Conservation (phyloP, 179 eudicot species). For the Silene vulgaris region DNA sequence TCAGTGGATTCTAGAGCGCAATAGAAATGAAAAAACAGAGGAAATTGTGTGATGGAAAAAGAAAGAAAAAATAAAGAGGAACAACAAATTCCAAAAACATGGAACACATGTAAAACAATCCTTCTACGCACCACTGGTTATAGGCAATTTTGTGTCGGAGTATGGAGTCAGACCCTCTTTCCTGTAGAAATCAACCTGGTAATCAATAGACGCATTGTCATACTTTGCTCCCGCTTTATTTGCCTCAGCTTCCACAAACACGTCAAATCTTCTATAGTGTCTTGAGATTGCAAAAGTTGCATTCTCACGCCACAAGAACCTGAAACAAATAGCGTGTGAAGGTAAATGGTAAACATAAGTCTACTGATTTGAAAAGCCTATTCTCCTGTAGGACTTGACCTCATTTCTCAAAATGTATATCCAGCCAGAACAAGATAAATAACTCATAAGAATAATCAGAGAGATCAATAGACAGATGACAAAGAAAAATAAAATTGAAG, state of each 20-base stretch:
- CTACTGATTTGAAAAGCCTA: neutral
- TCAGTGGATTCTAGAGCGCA: neutral
- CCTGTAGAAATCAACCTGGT: slow-evolving; percentile 65
- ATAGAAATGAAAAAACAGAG: neutral
- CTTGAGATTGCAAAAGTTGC: slow-evolving; percentile 90
- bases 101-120: neutral
- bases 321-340: slow-evolving; percentile 21
- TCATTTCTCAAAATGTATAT: neutral
- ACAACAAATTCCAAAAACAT: slow-evolving; percentile 12
- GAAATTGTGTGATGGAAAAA: slow-evolving; percentile 7
- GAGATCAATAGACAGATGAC: no score
- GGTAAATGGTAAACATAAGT: neutral
- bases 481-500: no score
- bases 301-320: slow-evolving; percentile 97
- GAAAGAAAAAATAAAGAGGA: neutral
- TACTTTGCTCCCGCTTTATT: slow-evolving; percentile 84
- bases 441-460: neutral
- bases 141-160: slow-evolving; percentile 76
- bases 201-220: slow-evolving; percentile 66
- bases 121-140: slow-evolving; percentile 67
- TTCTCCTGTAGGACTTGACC: neutral
- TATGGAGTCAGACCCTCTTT: slow-evolving; percentile 81
- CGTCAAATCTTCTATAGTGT: slow-evolving; percentile 82
- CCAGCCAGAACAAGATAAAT: neutral
- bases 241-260: slow-evolving; percentile 91